Evolutionary conservation across 495 filamentous ascomycete species (phyloP).

Genomic region (Lepidopterella palustris): DNA sequence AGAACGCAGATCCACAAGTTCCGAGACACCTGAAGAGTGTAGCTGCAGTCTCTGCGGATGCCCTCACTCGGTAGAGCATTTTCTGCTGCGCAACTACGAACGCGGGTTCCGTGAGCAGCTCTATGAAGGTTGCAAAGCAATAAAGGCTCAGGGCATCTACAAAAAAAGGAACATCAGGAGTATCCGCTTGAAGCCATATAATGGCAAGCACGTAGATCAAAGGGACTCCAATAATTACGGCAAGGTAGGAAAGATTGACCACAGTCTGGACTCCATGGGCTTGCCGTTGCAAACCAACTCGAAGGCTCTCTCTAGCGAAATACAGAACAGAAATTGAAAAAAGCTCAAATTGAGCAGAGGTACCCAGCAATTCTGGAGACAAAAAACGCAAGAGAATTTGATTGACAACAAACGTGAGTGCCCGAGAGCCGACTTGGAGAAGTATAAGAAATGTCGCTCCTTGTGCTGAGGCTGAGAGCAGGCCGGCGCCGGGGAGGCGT

Average conservation of each 20-base stretch:
- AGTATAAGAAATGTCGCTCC: constrained; percentile 82
- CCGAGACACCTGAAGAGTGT: constrained; percentile 68
- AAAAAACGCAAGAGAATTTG: constrained; percentile 81
- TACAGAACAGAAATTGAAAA: constrained; percentile 83
- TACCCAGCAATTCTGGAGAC: constrained; percentile 73
- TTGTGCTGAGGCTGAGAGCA: constrained; percentile 48
- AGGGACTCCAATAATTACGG: constrained; percentile 60
- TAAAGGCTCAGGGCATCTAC: constrained; percentile 59
- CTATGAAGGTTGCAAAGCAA: constrained; percentile 66
- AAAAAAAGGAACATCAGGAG: constrained; percentile 58
- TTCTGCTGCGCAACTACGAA: constrained; percentile 79
- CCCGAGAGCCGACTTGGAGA: constrained; percentile 74
- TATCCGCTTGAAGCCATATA: constrained; percentile 57
- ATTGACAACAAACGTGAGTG: constrained; percentile 84
- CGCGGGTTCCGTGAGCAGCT: constrained; percentile 75
- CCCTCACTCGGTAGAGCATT: constrained; percentile 71
- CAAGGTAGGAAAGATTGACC: constrained; percentile 81
- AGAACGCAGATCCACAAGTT: constrained; percentile 60
- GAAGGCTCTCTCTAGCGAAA: constrained; percentile 82
- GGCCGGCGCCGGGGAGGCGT: constrained; percentile 30
- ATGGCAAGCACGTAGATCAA: constrained; percentile 54
- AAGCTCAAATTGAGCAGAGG: constrained; percentile 83
- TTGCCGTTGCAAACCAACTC: constrained; percentile 80
- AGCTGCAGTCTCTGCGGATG: constrained; percentile 69
- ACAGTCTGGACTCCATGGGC: constrained; percentile 51